phyloP scores from a whole-genome alignment of 495 filamentous ascomycete species.

The Lasiosphaeria miniovina region DNA sequence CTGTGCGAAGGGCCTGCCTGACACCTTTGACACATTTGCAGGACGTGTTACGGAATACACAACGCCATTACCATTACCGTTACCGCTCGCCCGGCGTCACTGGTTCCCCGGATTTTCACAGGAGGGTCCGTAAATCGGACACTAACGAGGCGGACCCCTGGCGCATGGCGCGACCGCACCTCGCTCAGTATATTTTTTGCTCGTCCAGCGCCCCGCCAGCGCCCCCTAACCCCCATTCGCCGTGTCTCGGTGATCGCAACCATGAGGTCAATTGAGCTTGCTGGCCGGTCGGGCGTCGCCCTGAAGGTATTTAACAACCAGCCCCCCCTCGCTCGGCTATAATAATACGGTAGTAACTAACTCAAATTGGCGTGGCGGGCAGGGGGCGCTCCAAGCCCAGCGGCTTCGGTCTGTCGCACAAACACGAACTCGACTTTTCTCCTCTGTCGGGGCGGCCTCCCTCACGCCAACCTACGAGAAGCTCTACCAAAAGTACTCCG shows the following conservation, averaged over 20 bases:
- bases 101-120: constrained; percentile 4
- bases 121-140: constrained; percentile 1
- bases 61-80: no score
- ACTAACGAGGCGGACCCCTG: background rate
- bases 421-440: constrained; percentile 26
- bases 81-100: background rate
- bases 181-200: background rate
- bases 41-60: no score
- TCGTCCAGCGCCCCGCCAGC: background rate
- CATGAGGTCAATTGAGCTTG: constrained; percentile 42
- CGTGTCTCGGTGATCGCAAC: constrained; percentile 3
- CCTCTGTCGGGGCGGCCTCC: constrained; percentile 22
- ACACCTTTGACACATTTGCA: no score
- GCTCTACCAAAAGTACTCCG: constrained; percentile 45
- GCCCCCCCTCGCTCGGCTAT: background rate
- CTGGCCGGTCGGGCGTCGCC: constrained; percentile 34
- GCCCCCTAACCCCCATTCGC: background rate
- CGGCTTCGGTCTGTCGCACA: constrained; percentile 18
- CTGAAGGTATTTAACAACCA: constrained; percentile 25
- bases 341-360: background rate
- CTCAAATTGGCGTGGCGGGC: background rate
- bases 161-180: background rate
- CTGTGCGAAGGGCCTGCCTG: no score
- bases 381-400: constrained; percentile 31
- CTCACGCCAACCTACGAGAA: constrained; percentile 47